phyloP scores from a whole-genome alignment of 73 alveolate genomes.

The Paramecium octaurelia region DNA sequence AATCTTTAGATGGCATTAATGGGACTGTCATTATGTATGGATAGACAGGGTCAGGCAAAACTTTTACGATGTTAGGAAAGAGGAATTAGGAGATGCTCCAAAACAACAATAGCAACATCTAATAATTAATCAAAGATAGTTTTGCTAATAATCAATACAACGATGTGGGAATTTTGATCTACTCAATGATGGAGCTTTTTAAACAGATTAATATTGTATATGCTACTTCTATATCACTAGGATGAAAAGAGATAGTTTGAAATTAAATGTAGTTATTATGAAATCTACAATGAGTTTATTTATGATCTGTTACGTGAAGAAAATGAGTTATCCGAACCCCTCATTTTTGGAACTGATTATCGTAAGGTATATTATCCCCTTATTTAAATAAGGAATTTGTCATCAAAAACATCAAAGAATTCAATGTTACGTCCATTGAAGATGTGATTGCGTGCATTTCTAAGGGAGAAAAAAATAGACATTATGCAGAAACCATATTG shows the following conservation, averaged over 20 bases:
- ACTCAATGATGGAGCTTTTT: constrained; percentile 39
- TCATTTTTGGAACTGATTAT: constrained; percentile 69
- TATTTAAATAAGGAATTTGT: constrained; percentile 61
- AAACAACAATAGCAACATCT: not conserved
- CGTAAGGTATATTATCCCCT: constrained; percentile 35
- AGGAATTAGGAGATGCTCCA: not conserved
- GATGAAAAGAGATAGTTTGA: constrained; percentile 35
- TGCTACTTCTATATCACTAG: not conserved
- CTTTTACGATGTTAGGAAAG: constrained; percentile 16
- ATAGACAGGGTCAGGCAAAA: constrained; percentile 37
- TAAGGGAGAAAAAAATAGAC: constrained; percentile 82
- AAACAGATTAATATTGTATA: constrained; percentile 29
- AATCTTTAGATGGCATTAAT: constrained; percentile 41
- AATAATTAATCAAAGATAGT: not conserved
- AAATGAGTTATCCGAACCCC: constrained; percentile 70
- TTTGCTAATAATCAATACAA: not conserved
- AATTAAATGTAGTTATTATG: constrained; percentile 92
- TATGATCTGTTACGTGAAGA: constrained; percentile 88
- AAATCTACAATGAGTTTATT: constrained; percentile 95
- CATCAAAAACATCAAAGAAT: constrained; percentile 78
- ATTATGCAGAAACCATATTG: constrained; percentile 85
- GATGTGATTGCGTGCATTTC: constrained; percentile 72
- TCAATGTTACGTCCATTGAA: constrained; percentile 69
- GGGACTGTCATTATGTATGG: constrained; percentile 52
- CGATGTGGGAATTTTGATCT: constrained; percentile 12